Percentiles rank a stretch among this genome's conserved stretches.
Evolutionary conservation across 306 rosid species (phyloP).

Genomic region (Lathyrus oleraceus): DNA sequence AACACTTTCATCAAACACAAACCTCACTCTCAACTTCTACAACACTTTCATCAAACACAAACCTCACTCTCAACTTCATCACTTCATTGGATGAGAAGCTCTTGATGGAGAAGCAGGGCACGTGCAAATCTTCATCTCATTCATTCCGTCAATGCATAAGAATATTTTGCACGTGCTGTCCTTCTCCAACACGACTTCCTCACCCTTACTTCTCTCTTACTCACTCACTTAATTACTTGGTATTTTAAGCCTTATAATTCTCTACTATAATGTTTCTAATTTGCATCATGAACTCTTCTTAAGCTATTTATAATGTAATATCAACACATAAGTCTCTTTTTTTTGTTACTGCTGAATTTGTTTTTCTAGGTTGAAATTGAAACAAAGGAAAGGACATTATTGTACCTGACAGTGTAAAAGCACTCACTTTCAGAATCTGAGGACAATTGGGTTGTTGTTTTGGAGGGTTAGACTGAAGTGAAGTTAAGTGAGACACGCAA

Average conservation of each 20-base stretch:
- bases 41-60: slow-evolving; percentile 1
- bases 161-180: slow-evolving; percentile 86
- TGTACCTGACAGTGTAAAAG: not conserved
- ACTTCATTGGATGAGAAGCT: slow-evolving; percentile 54
- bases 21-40: too few relatives aligned
- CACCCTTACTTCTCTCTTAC: slow-evolving; percentile 49
- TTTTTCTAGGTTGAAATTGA: slow-evolving; percentile 16
- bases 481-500: slow-evolving; percentile 9
- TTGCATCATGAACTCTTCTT: not conserved
- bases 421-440: not conserved
- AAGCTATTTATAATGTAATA: not conserved
- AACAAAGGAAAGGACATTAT: not conserved
- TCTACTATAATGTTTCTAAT: not conserved
- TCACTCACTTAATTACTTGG: not conserved
- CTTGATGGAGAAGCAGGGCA: slow-evolving; percentile 99
- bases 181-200: slow-evolving; percentile 89
- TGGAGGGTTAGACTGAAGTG: slow-evolving; percentile 22
- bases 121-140: slow-evolving; percentile 61
- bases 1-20: too few relatives aligned
- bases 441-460: not conserved
- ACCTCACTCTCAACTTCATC: slow-evolving; percentile 11
- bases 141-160: slow-evolving; percentile 23
- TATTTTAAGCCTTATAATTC: too few relatives aligned
- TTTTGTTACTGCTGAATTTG: not conserved
- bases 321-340: not conserved